These are phyloP conservation scores for Phytophthora melonis DNA, from an alignment of 352 stramenopile genomes.

Conservation along the genomic window DNA sequence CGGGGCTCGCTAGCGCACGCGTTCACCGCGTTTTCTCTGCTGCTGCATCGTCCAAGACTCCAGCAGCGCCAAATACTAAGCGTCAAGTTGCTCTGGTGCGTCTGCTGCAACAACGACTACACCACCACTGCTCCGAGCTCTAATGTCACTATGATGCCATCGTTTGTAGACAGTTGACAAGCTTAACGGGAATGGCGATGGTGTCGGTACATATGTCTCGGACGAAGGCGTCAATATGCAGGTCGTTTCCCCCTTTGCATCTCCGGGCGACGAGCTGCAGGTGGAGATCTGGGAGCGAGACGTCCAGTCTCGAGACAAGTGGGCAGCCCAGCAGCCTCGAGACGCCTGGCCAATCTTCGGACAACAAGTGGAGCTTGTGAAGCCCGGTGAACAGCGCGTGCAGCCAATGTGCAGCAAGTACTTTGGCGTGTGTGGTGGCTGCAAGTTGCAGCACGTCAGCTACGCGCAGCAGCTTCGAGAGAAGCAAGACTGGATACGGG, in stretches of 20 bases:
- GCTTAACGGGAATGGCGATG: conserved; percentile 62
- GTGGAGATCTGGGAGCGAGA: conserved; percentile 68
- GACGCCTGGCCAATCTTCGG: conserved; percentile 50
- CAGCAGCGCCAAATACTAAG: conserved; percentile 15
- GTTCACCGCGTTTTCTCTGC: neutral
- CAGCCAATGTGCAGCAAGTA: conserved; percentile 57
- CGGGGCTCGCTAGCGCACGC: neutral
- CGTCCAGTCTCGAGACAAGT: conserved; percentile 39
- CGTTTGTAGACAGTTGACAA: conserved; percentile 42
- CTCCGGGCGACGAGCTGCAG: conserved; percentile 58
- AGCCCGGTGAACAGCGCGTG: conserved; percentile 48
- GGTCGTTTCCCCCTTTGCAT: conserved; percentile 58
- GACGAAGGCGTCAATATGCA: conserved; percentile 32
- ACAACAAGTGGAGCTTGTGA: conserved; percentile 34
- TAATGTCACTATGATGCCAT: conserved; percentile 1
- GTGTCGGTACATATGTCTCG: conserved; percentile 40
- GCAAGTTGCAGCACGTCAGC: conserved; percentile 69
- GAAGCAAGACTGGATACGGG: conserved; percentile 65
- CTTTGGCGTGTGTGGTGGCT: conserved; percentile 78
- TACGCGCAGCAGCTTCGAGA: conserved; percentile 69
- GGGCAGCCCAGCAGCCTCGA: conserved; percentile 16
- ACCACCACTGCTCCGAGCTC: neutral
- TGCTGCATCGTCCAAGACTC: neutral
- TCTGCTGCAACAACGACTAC: neutral
- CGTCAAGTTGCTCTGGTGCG: conserved; percentile 31